phyloP scores from a whole-genome alignment of 495 filamentous ascomycete species.

The Talaromyces adpressus region DNA sequence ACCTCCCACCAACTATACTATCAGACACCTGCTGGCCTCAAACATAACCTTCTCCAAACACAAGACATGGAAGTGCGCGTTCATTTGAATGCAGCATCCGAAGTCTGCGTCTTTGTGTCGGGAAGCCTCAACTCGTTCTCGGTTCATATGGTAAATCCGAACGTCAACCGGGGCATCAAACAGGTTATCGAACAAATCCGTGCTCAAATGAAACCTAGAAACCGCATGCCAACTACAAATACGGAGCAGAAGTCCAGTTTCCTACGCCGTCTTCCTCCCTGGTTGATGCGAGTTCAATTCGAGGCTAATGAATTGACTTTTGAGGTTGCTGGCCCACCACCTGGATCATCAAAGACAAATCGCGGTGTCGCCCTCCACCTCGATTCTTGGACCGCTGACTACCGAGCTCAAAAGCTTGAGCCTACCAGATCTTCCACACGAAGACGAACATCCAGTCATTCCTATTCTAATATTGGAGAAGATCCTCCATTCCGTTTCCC shows the following conservation, averaged over 20 bases:
- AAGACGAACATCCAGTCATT: slow-evolving; percentile 50
- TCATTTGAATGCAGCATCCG: slow-evolving; percentile 75
- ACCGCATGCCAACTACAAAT: slow-evolving; percentile 40
- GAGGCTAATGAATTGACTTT: slow-evolving; percentile 83
- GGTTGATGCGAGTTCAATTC: slow-evolving; percentile 78
- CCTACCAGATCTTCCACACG: slow-evolving; percentile 47
- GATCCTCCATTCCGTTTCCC: slow-evolving; percentile 47
- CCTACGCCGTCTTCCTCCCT: slow-evolving; percentile 68
- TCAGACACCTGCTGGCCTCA: slow-evolving; percentile 71
- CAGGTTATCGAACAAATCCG: slow-evolving; percentile 81
- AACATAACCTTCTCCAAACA: slow-evolving; percentile 78
- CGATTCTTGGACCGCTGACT: slow-evolving; percentile 87
- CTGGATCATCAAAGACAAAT: slow-evolving; percentile 66
- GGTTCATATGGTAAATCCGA: slow-evolving; percentile 79
- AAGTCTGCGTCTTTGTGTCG: slow-evolving; percentile 73
- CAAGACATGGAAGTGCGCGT: slow-evolving; percentile 82
- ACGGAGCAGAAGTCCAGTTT: slow-evolving; percentile 54
- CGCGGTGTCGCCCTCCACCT: slow-evolving; percentile 80
- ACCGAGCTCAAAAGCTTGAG: slow-evolving; percentile 72
- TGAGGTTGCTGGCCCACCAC: slow-evolving; percentile 85
- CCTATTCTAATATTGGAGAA: slow-evolving; percentile 37
- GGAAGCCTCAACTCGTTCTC: slow-evolving; percentile 82
- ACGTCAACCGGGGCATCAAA: slow-evolving; percentile 86
- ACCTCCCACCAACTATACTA: slow-evolving; percentile 92
- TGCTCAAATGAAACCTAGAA: slow-evolving; percentile 56